Evolutionary conservation across 257 asterid species (phyloP).

Genomic region (Solanum virginianum): DNA sequence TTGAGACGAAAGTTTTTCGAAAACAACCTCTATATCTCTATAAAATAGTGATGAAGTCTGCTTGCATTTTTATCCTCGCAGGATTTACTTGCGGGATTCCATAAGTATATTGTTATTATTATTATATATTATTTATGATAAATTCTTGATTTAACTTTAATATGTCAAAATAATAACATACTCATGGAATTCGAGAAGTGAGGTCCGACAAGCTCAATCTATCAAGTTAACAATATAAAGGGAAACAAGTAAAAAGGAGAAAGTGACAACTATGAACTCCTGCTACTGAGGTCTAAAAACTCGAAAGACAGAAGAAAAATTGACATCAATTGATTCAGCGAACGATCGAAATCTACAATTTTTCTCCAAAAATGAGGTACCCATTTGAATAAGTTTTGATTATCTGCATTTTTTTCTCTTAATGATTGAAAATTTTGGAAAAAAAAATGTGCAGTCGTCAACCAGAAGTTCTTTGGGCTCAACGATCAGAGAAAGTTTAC

Average conservation of each 20-base stretch:
- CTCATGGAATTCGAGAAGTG: no score
- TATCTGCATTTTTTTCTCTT: neutral
- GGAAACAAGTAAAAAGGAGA: neutral
- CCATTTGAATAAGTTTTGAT: neutral
- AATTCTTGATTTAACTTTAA: rapidly evolving
- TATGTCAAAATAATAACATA: no score
- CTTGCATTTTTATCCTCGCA: no score
- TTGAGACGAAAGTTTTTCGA: no score
- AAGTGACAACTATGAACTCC: neutral
- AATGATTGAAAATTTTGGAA: neutral
- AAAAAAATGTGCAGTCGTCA: constrained; percentile 36
- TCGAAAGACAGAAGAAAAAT: neutral
- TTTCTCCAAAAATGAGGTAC: neutral
- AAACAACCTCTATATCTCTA: no score
- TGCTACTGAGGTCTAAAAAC: neutral
- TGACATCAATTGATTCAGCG: neutral
- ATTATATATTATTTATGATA: no score
- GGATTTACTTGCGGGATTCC: rapidly evolving
- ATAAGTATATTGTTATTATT: no score
- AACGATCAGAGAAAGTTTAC: constrained; percentile 71
- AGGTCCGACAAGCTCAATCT: no score
- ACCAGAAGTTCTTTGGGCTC: constrained; percentile 93
- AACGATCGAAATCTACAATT: neutral
- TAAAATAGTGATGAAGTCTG: no score
- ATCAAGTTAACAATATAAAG: neutral